A percentile compares a stretch with the other conserved stretches of the same genome.
These are phyloP conservation scores for Aspergillus sp. DNA, from an alignment of 2,329 filamentous ascomycete species.

Conservation along the genomic window DNA sequence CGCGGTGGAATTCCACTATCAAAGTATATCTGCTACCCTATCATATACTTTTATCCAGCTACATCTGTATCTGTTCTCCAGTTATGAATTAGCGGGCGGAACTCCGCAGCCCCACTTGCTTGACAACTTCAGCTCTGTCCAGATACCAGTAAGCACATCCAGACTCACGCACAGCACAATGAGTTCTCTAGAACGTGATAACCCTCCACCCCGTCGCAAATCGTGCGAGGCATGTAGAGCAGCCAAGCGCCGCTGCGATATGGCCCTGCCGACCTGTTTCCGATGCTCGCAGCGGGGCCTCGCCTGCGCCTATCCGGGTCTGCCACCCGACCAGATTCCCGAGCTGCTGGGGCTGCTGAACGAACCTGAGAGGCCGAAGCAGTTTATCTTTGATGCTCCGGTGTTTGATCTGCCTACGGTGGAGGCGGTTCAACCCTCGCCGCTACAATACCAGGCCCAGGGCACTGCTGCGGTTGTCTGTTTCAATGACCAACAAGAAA, in stretches of 20 bases:
- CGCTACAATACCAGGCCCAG: not conserved
- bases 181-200: conserved; percentile 38
- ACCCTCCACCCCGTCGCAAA: conserved; percentile 50
- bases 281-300: conserved; percentile 53
- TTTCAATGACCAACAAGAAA: not conserved
- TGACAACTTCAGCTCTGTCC: too few relatives aligned
- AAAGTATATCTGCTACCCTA: too few relatives aligned
- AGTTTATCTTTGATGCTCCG: not conserved
- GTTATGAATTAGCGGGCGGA: conserved; percentile 1
- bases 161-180: not conserved
- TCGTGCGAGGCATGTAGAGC: conserved; percentile 58
- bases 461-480: not conserved
- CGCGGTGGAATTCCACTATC: not conserved
- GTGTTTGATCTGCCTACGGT: not conserved
- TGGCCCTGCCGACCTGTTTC: conserved; percentile 52
- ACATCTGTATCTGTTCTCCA: too few relatives aligned
- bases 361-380: not conserved
- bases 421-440: not conserved
- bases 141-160: not conserved
- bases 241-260: conserved; percentile 59
- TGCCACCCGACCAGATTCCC: conserved; percentile 13
- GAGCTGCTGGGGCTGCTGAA: conserved; percentile 1
- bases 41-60: too few relatives aligned
- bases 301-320: conserved; percentile 48
- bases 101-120: conserved; percentile 4